Evolutionary conservation across 768 basidiomycete genomes (phyloP).

Genomic region (Pleurotus citrinopileatus): DNA sequence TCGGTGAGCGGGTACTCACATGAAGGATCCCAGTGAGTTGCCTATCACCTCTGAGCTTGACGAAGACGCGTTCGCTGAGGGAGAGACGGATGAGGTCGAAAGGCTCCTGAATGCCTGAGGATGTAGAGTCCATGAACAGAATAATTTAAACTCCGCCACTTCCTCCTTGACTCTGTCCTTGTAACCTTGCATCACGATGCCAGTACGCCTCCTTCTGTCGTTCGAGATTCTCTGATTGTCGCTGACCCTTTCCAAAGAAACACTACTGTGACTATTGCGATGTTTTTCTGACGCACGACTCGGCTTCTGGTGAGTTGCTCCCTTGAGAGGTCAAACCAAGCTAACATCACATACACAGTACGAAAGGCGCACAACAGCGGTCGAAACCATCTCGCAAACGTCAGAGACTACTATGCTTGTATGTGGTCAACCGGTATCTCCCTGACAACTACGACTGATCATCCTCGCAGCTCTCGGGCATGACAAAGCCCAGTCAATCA

Average conservation of each 20-base stretch:
- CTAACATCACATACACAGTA: constrained; percentile 44
- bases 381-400: constrained; percentile 94
- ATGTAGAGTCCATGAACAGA: constrained; percentile 61
- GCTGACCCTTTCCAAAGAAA: constrained; percentile 49
- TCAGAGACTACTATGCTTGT: constrained; percentile 97
- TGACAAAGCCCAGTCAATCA: constrained; percentile 97
- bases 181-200: constrained; percentile 44
- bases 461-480: constrained; percentile 68
- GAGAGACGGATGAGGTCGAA: constrained; percentile 97
- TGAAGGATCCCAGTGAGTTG: constrained; percentile 91
- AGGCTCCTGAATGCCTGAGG: constrained; percentile 86
- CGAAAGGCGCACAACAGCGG: constrained; percentile 99
- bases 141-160: constrained; percentile 27
- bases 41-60: constrained; percentile 94
- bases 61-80: constrained; percentile 95
- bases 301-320: constrained; percentile 69
- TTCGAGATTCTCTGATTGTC: constrained; percentile 5
- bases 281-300: constrained; percentile 93
- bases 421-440: constrained; percentile 18
- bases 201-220: constrained; percentile 41
- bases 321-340: constrained; percentile 12
- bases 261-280: constrained; percentile 95
- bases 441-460: constrained; percentile 13
- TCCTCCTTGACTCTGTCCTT: constrained; percentile 14
- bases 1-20: constrained; percentile 44